Evolutionary conservation across 306 rosid genomes (phyloP).

Genomic region (Parietaria judaica): DNA sequence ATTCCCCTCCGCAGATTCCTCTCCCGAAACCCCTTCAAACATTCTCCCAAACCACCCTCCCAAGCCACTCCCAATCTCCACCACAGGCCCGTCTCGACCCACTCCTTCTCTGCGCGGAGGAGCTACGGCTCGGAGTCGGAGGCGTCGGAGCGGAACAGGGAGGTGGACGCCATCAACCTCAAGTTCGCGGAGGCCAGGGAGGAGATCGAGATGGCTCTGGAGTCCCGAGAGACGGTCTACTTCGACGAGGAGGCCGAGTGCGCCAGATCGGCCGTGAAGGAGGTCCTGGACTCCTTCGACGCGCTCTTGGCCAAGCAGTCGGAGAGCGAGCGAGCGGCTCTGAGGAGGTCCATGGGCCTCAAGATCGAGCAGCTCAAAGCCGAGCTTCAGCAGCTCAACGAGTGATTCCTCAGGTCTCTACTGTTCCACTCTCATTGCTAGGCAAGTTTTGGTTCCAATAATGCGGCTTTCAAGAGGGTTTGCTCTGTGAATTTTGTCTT

Average conservation of each 20-base stretch:
- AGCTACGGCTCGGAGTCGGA: slow-evolving; percentile 30
- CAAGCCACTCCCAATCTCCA: slow-evolving; percentile 7
- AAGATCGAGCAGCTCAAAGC: slow-evolving; percentile 93
- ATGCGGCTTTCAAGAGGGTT: neutral
- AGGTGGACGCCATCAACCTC: slow-evolving; percentile 81
- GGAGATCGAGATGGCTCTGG: slow-evolving; percentile 91
- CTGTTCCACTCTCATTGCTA: no score
- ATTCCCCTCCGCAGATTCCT: slow-evolving; percentile 30
- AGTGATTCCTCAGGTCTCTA: slow-evolving; percentile 31
- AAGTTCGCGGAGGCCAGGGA: slow-evolving; percentile 93
- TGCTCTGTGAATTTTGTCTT: no score
- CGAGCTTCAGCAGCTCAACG: slow-evolving; percentile 72
- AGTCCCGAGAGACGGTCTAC: slow-evolving; percentile 85
- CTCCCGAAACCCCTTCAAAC: slow-evolving; percentile 19
- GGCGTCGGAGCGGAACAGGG: slow-evolving; percentile 47
- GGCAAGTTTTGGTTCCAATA: neutral
- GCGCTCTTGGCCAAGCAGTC: slow-evolving; percentile 49
- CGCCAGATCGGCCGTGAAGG: slow-evolving; percentile 72
- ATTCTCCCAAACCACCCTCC: slow-evolving; percentile 15
- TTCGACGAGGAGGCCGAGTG: slow-evolving; percentile 92
- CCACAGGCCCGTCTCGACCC: slow-evolving; percentile 8
- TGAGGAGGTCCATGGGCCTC: slow-evolving; percentile 84
- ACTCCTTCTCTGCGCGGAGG: slow-evolving; percentile 14
- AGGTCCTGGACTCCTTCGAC: slow-evolving; percentile 49
- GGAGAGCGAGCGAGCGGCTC: slow-evolving; percentile 46